Evolutionary conservation across 148 eudicot genomes (phyloP).

Genomic region (Persicaria tinctoria): DNA sequence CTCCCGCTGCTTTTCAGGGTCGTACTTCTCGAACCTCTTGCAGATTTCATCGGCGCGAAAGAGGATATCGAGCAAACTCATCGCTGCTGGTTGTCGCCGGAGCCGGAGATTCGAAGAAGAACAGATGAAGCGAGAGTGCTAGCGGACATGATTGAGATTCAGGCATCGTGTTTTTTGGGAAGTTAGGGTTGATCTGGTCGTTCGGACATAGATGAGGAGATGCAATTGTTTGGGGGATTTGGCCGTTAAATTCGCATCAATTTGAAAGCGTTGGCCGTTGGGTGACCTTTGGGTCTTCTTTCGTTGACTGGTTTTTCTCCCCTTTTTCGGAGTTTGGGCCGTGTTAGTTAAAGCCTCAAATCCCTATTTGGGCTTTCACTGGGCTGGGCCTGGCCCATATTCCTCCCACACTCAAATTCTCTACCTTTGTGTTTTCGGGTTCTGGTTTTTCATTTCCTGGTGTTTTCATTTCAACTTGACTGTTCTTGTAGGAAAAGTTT

Average conservation of each 20-base stretch:
- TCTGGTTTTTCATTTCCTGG: too few relatives aligned
- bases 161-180: neutral
- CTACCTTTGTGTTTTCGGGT: too few relatives aligned
- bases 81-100: constrained; percentile 16
- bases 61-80: constrained; percentile 60
- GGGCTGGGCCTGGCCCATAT: too few relatives aligned
- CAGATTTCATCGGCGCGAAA: constrained; percentile 82
- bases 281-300: neutral
- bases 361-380: too few relatives aligned
- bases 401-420: too few relatives aligned
- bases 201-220: neutral
- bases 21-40: constrained; percentile 88
- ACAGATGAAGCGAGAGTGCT: neutral
- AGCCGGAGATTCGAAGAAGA: neutral
- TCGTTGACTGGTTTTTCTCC: neutral
- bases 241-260: neutral
- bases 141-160: neutral
- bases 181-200: neutral
- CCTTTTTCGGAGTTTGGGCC: neutral
- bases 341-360: neutral
- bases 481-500: too few relatives aligned
- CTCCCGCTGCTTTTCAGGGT: constrained; percentile 62
- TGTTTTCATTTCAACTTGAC: too few relatives aligned
- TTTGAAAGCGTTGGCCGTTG: neutral
- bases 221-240: neutral